Evolutionary conservation across 2,329 filamentous ascomycete species (phyloP).

Genomic region (Aspergillus caelatus): DNA sequence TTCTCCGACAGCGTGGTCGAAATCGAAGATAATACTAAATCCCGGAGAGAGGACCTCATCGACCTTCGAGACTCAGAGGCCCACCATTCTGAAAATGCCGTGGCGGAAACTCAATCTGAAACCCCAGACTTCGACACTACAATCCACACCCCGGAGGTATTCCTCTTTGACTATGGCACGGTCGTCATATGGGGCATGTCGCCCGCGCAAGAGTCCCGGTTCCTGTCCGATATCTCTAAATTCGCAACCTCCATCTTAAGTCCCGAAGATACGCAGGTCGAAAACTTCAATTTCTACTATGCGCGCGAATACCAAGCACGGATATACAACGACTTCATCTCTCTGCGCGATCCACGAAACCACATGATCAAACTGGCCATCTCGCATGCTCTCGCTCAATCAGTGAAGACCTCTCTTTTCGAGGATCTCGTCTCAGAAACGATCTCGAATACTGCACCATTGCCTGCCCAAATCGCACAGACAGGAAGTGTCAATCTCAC

Average conservation of each 20-base stretch:
- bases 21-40: slow-evolving; percentile 61
- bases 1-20: slow-evolving; percentile 71
- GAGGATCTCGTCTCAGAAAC: slow-evolving; percentile 94
- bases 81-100: slow-evolving; percentile 26
- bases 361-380: slow-evolving; percentile 99
- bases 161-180: slow-evolving; percentile 96
- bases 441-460: slow-evolving; percentile 88
- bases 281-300: slow-evolving; percentile 99
- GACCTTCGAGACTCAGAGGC: slow-evolving; percentile 56
- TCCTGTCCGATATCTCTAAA: slow-evolving; percentile 90
- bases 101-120: slow-evolving; percentile 30
- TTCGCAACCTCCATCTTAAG: slow-evolving; percentile 91
- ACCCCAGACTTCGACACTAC: slow-evolving; percentile 78
- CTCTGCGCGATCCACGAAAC: slow-evolving; percentile 86
- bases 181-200: slow-evolving; percentile 99
- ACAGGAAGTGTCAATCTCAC: slow-evolving; percentile 91
- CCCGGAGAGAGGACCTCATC: slow-evolving; percentile 64
- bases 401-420: slow-evolving; percentile 96
- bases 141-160: slow-evolving; percentile 90
- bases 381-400: slow-evolving; percentile 91
- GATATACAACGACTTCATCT: slow-evolving; percentile 99
- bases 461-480: slow-evolving; percentile 87
- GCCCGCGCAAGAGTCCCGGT: slow-evolving; percentile 81
- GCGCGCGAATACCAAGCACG: slow-evolving; percentile 95
- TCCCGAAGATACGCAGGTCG: slow-evolving; percentile 87